Base-by-base conservation (phyloP, 2,329 filamentous ascomycete genomes). In the Byssothecium circinans region DNA sequence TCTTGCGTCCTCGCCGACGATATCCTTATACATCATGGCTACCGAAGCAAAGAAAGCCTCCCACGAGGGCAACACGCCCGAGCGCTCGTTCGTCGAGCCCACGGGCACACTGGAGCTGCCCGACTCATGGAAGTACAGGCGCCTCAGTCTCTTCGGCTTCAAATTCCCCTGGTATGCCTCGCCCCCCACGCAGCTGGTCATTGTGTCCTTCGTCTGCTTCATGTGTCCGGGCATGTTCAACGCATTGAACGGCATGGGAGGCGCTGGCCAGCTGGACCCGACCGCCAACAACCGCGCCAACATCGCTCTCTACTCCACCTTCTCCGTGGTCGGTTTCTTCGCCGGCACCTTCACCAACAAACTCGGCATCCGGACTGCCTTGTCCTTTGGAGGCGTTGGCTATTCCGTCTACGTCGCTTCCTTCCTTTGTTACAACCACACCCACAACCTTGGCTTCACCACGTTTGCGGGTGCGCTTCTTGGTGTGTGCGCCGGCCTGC, bases 381-480 rank as follows among this genome's bases (percentile, higher is more conserved):
- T 92, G 41, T 78, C 82, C 4, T 79, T 91, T 55, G 88, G 88
- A 53, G 88, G 88, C 12, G 70, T 91, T 43, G 88, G 89, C 44
- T 92, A 92, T 75, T 84, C 81, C 64, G 75, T 91, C 69, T 91
- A 91, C 67, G 80, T 86, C 37, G 81, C 84, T 39, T 82, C 81
- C 45, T 87, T 89, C 71, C 77, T 91, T 33, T 80, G 76, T 73
- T 91, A 85, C 73, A 84, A 82, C 61, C 86, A 89, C 73, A 87
- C 77, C 18, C 47, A 75, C 44, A 87, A 87, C 65, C 73, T 79
- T 50, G 86, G 85, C 50, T 91, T 89, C 72, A 83, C 85, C 65
- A 82, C 88, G 60, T 91, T 91, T 59, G 83, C 88, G 5, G 89
- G 89, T 57, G 85, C 84, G 14, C 79, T 89, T 52, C 82, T 91